Evolutionary conservation across 1,139 yeast species (phyloP), one percentile per base, ranked within the genome.

Genomic region (Lodderomyces jiufengensis): DNA sequence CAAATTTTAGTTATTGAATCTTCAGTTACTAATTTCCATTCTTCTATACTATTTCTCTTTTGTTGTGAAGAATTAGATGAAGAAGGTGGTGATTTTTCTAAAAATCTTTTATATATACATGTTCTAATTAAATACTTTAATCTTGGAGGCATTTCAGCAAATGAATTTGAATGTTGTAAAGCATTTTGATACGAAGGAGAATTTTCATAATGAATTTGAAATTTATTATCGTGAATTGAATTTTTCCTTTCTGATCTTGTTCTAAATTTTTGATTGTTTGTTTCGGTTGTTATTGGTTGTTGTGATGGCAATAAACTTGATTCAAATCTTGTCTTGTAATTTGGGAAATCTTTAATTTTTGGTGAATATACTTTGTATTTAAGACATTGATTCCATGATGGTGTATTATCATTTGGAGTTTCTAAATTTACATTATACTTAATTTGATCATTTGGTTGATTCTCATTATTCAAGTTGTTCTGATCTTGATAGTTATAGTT

Each of bases 11-110:
- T 68, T 4, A 70, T 60, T 1, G 68, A 50, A 43, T 78, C 83
- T 50, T 79, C 84, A 2, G 81, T 70, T 4, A 78, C 66, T 22
- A 78, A 54, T 32, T 58, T 59, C 84, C 84, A 79, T 24, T 64
- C 54, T 29, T 61, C 60, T 5, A 44, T 40, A 3, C 46, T 40
- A 18, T 44, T 39, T 9, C 34, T n/a, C n/a, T n/a, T n/a, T n/a
- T n/a, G n/a, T n/a, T n/a, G n/a, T n/a, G n/a, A n/a, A n/a, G n/a
- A n/a, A n/a, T n/a, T n/a, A n/a, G n/a, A n/a, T n/a, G n/a, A n/a
- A n/a, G n/a, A n/a, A n/a, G n/a, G n/a, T 18, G 20, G 7, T 18
- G 20, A 26, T 14, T 47, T 51, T 36, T 72, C 76, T 27, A 70
- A 44, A 40, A 53, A 68, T 29, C 59, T 57, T 49, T 76, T 76